Conservation (phyloP, 2,329 filamentous ascomycete species). For the Emergomyces pasteurianus region DNA sequence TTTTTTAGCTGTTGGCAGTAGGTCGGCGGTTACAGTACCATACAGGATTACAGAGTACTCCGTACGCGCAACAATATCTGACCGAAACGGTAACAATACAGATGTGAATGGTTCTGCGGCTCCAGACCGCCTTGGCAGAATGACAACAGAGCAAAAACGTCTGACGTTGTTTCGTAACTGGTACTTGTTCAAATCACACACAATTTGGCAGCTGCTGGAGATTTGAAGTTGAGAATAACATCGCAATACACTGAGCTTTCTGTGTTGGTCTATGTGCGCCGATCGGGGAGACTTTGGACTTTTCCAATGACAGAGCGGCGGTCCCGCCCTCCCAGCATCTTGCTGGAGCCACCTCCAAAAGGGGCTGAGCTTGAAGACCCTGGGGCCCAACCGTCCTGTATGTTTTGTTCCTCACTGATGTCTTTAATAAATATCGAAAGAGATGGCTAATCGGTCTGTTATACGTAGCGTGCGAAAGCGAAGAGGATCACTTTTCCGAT, state of each 20-base stretch:
- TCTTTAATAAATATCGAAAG: neutral
- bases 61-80: neutral
- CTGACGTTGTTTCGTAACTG: neutral
- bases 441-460: slow-evolving; percentile 11
- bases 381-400: slow-evolving; percentile 46
- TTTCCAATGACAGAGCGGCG: slow-evolving; percentile 26
- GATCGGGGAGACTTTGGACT: slow-evolving; percentile 5
- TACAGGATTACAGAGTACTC: neutral
- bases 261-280: slow-evolving; percentile 13
- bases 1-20: neutral
- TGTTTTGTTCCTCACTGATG: slow-evolving; percentile 9
- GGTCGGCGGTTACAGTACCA: neutral
- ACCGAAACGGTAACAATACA: neutral
- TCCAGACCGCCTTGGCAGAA: slow-evolving; percentile 4
- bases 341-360: slow-evolving; percentile 43
- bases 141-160: neutral
- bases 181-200: neutral
- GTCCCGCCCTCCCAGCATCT: slow-evolving; percentile 27
- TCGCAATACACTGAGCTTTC: neutral
- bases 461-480: slow-evolving; percentile 38
- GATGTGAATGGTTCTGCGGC: neutral
- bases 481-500: slow-evolving; percentile 54
- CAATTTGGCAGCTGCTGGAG: neutral
- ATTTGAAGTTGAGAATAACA: neutral
- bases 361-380: slow-evolving; percentile 45